Base-by-base conservation (phyloP, 257 asterid species). In the Penstemon davidsonii region DNA sequence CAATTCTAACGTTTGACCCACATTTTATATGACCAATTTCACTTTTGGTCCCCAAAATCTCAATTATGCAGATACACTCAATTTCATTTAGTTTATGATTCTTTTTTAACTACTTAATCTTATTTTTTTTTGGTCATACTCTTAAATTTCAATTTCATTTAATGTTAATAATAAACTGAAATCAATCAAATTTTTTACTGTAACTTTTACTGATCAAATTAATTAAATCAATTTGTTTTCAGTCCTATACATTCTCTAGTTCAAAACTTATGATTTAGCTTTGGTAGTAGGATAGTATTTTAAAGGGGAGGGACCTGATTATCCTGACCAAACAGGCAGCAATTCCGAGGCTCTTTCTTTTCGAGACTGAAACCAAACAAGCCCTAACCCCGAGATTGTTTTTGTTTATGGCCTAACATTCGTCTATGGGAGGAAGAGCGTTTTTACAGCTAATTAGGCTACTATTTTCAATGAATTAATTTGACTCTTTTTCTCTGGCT, bases 281-380 rank as follows among this genome's bases (percentile, higher is more conserved):
- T 49, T 49, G 54, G 11, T 49, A 49, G 54, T 49, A 10, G 18
- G 54, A 49, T 10, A 36, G 54, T 74, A 58, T 71, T 8, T 55
- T 50, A 46, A 39, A 62, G 37, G n/a, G 65, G 68, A 65, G 69
- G 67, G 60, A 70, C 76, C 84, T 62, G 84, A 70, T 78, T 46
- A 13, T 51, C 37, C 81, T 75, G 85, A 81, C 82, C 75, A 64
- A 71, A 71, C 74, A 44, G 72, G 81, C 94, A 71, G 44, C 87
- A 74, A 73, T 19, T 71, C 64, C 88, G 55, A 82, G 76, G 76
- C 38, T 51, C 51, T 25, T 55, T 33, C 46, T 79, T 65, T 70
- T 79, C 77, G 85, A 81, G 88, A 79, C 77, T 67, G 37, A 25
- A 61, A 73, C 68, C 82, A 67, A 68, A 5, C 36, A 18, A 64